Evolutionary conservation across 1,284 basidiomycete species (phyloP).

Genomic region (Sanguinoderma infundibulare): DNA sequence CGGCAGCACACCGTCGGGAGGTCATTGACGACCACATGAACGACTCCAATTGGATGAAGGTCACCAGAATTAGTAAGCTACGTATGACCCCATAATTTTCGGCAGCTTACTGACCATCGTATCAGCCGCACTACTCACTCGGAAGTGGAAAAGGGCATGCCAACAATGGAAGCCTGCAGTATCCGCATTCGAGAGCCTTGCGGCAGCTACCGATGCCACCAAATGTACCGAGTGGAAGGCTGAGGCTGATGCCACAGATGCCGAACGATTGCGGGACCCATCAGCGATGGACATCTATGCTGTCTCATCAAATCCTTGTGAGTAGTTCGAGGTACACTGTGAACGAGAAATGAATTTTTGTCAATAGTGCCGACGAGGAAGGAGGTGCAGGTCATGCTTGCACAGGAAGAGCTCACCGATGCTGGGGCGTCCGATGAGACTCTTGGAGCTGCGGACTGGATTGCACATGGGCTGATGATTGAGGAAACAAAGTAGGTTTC

Average conservation of each 20-base stretch:
- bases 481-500: background rate
- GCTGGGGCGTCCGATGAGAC: background rate
- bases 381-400: background rate
- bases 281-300: background rate
- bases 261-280: background rate
- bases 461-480: background rate
- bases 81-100: too few species aligned
- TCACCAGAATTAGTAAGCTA: conserved; percentile 6
- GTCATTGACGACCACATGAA: conserved; percentile 28
- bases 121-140: background rate
- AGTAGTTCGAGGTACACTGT: too few species aligned
- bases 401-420: background rate
- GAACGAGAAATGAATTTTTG: background rate
- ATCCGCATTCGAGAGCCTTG: background rate
- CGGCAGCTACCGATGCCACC: background rate
- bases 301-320: background rate
- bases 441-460: background rate
- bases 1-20: conserved; percentile 23
- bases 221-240: background rate
- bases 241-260: background rate
- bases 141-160: background rate
- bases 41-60: conserved; percentile 31
- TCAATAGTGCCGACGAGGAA: background rate
- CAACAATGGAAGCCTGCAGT: background rate
- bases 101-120: too few species aligned